Percentiles rank a stretch among this genome's conserved stretches.
These are phyloP conservation scores for Myrmaecium sp. DNA, from an alignment of 2,329 filamentous ascomycete species.

Conservation along the genomic window DNA sequence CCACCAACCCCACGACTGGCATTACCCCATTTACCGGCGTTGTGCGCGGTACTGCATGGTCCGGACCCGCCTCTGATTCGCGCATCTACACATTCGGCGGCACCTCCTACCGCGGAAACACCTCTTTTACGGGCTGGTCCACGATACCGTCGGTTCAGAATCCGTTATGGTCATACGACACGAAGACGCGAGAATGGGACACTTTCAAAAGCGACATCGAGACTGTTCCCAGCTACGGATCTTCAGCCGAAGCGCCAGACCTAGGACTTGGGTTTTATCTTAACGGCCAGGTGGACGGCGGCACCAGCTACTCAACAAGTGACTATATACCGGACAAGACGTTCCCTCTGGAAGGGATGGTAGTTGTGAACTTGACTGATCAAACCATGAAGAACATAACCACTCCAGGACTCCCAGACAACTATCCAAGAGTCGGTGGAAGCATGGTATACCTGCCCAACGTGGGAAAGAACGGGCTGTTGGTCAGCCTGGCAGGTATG, in stretches of 20 bases:
- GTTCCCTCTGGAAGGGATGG: slow-evolving; percentile 20
- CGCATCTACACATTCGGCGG: slow-evolving; percentile 4
- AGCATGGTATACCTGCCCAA: slow-evolving; percentile 20
- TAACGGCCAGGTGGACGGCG: slow-evolving; percentile 22
- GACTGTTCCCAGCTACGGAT: slow-evolving; percentile 21
- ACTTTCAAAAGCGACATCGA: too few species aligned
- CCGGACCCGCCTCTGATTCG: slow-evolving; percentile 1
- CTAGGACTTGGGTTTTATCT: slow-evolving; percentile 22
- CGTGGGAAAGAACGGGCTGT: slow-evolving; percentile 20
- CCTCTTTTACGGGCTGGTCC: slow-evolving; percentile 1
- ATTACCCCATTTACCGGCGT: slow-evolving; percentile 1
- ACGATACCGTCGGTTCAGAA: not conserved
- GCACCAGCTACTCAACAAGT: slow-evolving; percentile 11
- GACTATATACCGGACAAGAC: slow-evolving; percentile 6
- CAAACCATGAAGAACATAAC: slow-evolving; percentile 22
- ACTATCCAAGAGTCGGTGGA: slow-evolving; percentile 19
- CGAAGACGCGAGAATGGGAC: not conserved
- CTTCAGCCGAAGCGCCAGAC: slow-evolving; percentile 20
- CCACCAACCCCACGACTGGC: not conserved
- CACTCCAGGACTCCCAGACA: slow-evolving; percentile 14
- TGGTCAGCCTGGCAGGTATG: slow-evolving; percentile 23
- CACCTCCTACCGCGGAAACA: slow-evolving; percentile 3
- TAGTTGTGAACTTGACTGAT: slow-evolving; percentile 21
- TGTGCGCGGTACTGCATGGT: too few species aligned
- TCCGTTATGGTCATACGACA: slow-evolving; percentile 4